Evolutionary conservation across 768 basidiomycete genomes (phyloP).

Genomic region (Termitomyces sp.): DNA sequence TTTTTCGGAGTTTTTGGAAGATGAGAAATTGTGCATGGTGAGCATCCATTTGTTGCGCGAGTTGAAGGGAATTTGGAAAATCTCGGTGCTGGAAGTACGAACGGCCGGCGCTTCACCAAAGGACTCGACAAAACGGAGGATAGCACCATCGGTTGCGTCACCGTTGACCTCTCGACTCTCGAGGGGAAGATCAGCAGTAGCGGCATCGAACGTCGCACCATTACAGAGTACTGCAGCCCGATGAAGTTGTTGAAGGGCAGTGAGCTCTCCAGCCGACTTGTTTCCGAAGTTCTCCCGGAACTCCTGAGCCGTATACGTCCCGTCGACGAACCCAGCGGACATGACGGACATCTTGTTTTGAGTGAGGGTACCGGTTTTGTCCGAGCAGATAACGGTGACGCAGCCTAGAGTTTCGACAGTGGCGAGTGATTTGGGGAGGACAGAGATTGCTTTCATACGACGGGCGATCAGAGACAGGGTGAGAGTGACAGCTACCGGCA

Average conservation of each 20-base stretch:
- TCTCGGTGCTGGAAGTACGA: conserved; percentile 17
- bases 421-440: conserved; percentile 42
- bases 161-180: conserved; percentile 34
- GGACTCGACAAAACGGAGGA: conserved; percentile 44
- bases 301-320: conserved; percentile 24
- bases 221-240: conserved; percentile 52
- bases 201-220: conserved; percentile 45
- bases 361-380: conserved; percentile 64
- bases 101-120: conserved; percentile 18
- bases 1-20: not conserved
- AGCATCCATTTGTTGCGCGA: conserved; percentile 61
- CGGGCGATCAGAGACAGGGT: conserved; percentile 30
- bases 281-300: conserved; percentile 11
- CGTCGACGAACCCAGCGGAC: conserved; percentile 35
- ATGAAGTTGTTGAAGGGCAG: conserved; percentile 20
- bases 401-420: conserved; percentile 67
- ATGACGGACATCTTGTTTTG: conserved; percentile 57
- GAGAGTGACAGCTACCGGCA: conserved; percentile 52
- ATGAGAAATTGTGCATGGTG: conserved; percentile 27
- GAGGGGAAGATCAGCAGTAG: conserved; percentile 18
- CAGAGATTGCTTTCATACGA: conserved; percentile 12
- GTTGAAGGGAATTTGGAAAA: conserved; percentile 39
- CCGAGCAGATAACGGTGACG: conserved; percentile 48
- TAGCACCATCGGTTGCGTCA: conserved; percentile 51
- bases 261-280: conserved; percentile 1